Conservation (phyloP, 2,329 filamentous ascomycete species). For the Fusarium metavorans region DNA sequence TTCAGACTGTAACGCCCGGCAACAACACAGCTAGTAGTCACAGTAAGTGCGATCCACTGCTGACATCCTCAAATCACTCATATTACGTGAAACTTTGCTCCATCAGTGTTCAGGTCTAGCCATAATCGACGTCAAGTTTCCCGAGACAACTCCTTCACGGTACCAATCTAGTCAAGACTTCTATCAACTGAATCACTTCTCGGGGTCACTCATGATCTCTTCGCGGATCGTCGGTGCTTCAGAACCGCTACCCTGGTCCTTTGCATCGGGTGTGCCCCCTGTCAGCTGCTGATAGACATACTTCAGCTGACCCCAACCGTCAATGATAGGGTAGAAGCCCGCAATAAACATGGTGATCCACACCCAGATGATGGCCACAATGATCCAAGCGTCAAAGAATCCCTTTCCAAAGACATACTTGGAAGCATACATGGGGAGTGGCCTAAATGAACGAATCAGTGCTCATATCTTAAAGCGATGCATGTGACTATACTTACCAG, state of each 20-base stretch:
- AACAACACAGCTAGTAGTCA: not conserved
- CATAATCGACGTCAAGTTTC: not conserved
- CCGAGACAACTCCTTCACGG: not conserved
- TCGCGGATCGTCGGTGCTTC: not conserved
- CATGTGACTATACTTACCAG: constrained; percentile 44
- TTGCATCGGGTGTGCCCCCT: not conserved
- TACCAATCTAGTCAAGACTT: not conserved
- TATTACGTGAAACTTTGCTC: not conserved
- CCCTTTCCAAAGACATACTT: constrained; percentile 61
- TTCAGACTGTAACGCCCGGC: too few species aligned
- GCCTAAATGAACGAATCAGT: constrained; percentile 36
- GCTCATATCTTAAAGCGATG: rapidly evolving
- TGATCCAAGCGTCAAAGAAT: constrained; percentile 64
- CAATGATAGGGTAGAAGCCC: constrained; percentile 62
- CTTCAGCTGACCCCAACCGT: constrained; percentile 52
- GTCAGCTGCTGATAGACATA: not conserved
- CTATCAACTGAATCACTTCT: not conserved
- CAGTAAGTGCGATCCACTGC: not conserved
- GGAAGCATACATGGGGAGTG: constrained; percentile 65
- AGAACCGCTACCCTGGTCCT: not conserved
- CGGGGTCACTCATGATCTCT: not conserved
- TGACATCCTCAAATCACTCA: not conserved
- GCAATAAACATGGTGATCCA: constrained; percentile 63
- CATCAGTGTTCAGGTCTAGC: not conserved
- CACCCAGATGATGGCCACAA: constrained; percentile 64